Conservation (phyloP, 495 filamentous ascomycete genomes). For the Podospora fimiseda region DNA sequence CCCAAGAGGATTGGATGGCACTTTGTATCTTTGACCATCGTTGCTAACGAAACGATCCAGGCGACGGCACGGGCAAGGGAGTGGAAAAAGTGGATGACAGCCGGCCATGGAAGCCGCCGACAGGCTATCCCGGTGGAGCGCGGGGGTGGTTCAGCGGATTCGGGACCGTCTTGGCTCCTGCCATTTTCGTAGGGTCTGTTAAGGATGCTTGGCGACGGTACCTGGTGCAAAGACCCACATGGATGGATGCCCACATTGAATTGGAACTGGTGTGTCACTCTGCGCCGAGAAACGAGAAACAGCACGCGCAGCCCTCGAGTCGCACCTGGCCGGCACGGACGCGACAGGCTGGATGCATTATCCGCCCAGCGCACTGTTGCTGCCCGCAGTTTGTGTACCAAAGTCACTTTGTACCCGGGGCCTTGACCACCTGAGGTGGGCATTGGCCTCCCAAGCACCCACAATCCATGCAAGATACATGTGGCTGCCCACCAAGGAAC, state of each 20-base stretch:
- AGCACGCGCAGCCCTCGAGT: conserved; percentile 1
- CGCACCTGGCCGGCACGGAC: neutral
- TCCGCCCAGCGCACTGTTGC: neutral
- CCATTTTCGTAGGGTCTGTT: conserved; percentile 9
- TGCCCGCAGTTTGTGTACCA: neutral
- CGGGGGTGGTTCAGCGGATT: neutral
- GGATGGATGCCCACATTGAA: no score
- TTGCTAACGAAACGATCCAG: neutral
- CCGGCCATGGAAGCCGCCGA: neutral
- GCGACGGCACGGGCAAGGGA: neutral
- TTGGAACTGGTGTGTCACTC: neutral
- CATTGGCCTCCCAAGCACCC: conserved; percentile 5
- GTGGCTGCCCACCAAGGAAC: conserved; percentile 15
- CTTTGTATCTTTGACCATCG: neutral
- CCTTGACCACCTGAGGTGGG: neutral
- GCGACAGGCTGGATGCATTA: neutral
- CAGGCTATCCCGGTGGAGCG: neutral
- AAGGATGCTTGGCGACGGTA: neutral
- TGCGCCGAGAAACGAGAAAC: neutral
- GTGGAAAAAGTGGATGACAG: neutral
- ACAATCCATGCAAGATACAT: conserved; percentile 21
- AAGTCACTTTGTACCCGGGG: neutral
- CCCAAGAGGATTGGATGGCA: no score
- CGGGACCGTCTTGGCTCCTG: conserved; percentile 7
- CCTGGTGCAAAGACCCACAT: no score